phyloP scores from a whole-genome alignment of 148 eudicot species.

The Arbutus unedo region DNA sequence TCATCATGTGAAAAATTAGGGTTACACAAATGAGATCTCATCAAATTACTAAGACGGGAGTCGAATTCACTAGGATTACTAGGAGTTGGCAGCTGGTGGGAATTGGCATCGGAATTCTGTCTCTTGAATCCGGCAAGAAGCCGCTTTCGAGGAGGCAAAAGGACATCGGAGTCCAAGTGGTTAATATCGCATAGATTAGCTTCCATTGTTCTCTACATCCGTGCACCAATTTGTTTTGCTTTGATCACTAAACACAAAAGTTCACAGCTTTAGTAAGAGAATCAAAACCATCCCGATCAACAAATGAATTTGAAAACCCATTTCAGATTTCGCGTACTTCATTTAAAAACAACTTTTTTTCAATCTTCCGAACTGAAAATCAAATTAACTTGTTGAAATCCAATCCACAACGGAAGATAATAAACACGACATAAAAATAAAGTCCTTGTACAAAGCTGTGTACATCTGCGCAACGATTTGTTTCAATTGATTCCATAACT shows the following conservation, averaged over 20 bases:
- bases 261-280: neutral
- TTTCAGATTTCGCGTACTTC: neutral
- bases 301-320: neutral
- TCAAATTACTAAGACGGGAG: constrained; percentile 39
- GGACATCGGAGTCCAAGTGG: constrained; percentile 67
- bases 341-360: neutral
- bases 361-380: neutral
- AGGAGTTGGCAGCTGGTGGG: constrained; percentile 29
- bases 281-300: neutral
- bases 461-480: constrained; percentile 22
- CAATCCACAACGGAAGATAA: neutral
- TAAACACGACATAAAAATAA: neutral
- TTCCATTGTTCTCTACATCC: constrained; percentile 54
- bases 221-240: constrained; percentile 10
- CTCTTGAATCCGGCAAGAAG: constrained; percentile 75
- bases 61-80: constrained; percentile 36
- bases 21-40: constrained; percentile 49
- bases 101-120: constrained; percentile 51
- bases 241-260: constrained; percentile 9
- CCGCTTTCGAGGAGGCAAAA: constrained; percentile 92
- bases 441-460: neutral
- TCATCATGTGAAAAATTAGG: constrained; percentile 63
- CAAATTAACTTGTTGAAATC: neutral
- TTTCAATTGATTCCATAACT: constrained; percentile 9
- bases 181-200: constrained; percentile 47